Evolutionary conservation across 306 rosid genomes (phyloP).

Genomic region (Rosa lucieae): DNA sequence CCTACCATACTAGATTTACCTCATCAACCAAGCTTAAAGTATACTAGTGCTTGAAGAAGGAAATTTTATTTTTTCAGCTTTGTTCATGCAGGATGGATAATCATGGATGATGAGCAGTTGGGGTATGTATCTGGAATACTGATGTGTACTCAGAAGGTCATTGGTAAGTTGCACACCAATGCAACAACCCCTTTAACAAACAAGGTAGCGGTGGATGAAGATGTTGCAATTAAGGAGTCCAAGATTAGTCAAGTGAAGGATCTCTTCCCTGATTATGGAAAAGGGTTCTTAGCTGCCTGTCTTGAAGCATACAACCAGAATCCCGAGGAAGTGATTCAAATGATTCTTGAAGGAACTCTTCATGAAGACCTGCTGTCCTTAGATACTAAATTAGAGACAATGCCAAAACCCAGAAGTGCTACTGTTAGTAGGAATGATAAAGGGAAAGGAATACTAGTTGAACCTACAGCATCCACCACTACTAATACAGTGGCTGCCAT

Average conservation of each 20-base stretch:
- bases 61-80: conserved; percentile 20
- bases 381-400: conserved; percentile 63
- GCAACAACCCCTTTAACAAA: conserved; percentile 27
- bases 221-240: conserved; percentile 72
- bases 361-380: conserved; percentile 72
- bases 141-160: conserved; percentile 40
- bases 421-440: conserved; percentile 53
- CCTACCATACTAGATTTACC: not conserved
- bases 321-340: conserved; percentile 96
- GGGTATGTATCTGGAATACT: conserved; percentile 64
- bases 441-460: conserved; percentile 82
- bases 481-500: conserved; percentile 27
- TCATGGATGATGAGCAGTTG: conserved; percentile 71
- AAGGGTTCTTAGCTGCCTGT: conserved; percentile 83
- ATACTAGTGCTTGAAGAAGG: conserved; percentile 2
- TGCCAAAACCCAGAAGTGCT: conserved; percentile 50
- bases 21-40: not conserved
- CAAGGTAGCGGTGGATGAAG: conserved; percentile 56
- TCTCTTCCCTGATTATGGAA: conserved; percentile 88
- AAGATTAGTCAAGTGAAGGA: conserved; percentile 94
- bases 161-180: conserved; percentile 33
- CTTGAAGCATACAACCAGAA: conserved; percentile 90
- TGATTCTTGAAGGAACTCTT: conserved; percentile 92
- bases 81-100: conserved; percentile 80
- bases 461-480: conserved; percentile 35